Evolutionary conservation across 2,329 filamentous ascomycete genomes (phyloP), one percentile per base, ranked within the genome.

Genomic region (Venturia asperata): DNA sequence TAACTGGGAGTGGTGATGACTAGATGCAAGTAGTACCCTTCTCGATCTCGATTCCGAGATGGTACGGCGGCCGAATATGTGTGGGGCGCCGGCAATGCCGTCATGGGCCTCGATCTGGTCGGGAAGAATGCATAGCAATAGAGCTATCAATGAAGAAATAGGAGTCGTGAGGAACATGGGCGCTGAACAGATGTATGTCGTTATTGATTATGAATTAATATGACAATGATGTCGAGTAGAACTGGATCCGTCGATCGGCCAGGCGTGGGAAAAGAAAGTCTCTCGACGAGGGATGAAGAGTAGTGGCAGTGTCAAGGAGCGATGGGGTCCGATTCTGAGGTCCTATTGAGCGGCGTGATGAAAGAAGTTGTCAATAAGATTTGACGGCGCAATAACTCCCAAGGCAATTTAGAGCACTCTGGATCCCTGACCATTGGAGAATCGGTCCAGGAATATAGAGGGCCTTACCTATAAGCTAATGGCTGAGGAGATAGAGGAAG

Each of bases 81-180:
- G 41, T 15, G 61, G 61, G 13, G 41, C 61, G 13, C 61, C 42
- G 24, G 21, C 21, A 24, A 55, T 63, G 24, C 37, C 21, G 5
- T 13, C 42, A 41, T 63, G 61, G 17, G 61, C 61, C 4, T n/a
- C n/a, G 21, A 64, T 43, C 47, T 60, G 45, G 37, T 24, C 39
- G 30, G 49, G 24, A n/a, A 47, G 42, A 47, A 37, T 47, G n/a
- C 24, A 43, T 49, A 52, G 41, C 19, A 37, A 63, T 34, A 30
- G 17, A 52, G 15, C 45, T 34, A 52, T 15, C n/a, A 19, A 24
- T 27, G 61, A 4, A 30, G 24, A 15, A 9, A 52, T 1, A 21
- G 15, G 42, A 42, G 52, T 63, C 37, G 27, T 49, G 1, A n/a
- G n/a, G 3, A 27, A 6, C 11, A 27, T n/a, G 21, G 45, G 27